Evolutionary conservation across 1,139 yeast species (phyloP).

Genomic region (Taphrina sp.): DNA sequence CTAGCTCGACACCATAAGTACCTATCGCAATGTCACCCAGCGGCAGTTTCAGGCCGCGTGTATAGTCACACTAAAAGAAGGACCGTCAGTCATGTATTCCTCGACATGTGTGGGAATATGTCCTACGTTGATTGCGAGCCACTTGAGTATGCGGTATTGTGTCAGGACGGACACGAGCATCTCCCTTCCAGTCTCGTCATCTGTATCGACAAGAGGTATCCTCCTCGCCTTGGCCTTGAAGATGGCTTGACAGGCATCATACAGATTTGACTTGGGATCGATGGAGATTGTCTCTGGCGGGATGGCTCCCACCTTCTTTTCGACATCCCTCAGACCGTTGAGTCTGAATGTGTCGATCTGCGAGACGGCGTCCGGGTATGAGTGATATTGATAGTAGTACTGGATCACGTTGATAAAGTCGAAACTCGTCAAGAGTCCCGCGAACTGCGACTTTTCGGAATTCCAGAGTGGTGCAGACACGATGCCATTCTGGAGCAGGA

Average conservation of each 20-base stretch:
- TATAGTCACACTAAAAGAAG: slow-evolving; percentile 66
- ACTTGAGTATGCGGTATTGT: slow-evolving; percentile 91
- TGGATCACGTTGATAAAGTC: slow-evolving; percentile 95
- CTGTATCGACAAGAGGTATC: slow-evolving; percentile 90
- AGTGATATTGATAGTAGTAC: slow-evolving; percentile 72
- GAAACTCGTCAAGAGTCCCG: slow-evolving; percentile 86
- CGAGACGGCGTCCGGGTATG: slow-evolving; percentile 75
- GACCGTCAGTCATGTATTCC: not conserved
- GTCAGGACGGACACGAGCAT: slow-evolving; percentile 85
- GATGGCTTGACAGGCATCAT: slow-evolving; percentile 94
- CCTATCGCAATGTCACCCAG: slow-evolving; percentile 63
- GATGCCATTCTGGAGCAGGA: slow-evolving; percentile 81
- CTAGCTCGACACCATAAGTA: slow-evolving; percentile 53
- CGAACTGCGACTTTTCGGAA: slow-evolving; percentile 80
- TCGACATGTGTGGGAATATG: not conserved
- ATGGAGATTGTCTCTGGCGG: slow-evolving; percentile 86
- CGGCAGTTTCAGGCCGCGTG: slow-evolving; percentile 77
- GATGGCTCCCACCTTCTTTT: slow-evolving; percentile 80
- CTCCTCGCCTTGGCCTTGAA: slow-evolving; percentile 84
- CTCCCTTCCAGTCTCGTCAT: slow-evolving; percentile 88
- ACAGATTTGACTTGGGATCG: slow-evolving; percentile 85
- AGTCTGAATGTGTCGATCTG: slow-evolving; percentile 82
- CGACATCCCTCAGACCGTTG: slow-evolving; percentile 73
- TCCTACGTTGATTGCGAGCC: slow-evolving; percentile 73
- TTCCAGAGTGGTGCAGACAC: slow-evolving; percentile 98